Base-by-base conservation (phyloP, 2,329 filamentous ascomycete genomes). In the Nemania serpens region DNA sequence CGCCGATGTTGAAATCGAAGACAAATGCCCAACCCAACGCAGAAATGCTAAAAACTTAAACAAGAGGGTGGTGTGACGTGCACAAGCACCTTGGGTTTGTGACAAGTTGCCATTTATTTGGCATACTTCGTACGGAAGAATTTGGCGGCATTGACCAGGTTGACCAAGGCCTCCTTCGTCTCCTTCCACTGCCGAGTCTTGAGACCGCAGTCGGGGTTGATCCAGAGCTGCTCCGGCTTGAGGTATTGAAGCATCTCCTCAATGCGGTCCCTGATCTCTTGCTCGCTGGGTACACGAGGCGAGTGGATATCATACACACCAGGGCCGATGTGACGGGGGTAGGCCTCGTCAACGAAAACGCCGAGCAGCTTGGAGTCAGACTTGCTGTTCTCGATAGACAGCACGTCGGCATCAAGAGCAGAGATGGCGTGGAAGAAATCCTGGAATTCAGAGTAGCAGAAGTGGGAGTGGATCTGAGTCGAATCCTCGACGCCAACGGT, bases 371-470 rank as follows among this genome's bases (percentile, higher is more conserved):
- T 99, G 77, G 95, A 95, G 75, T 99, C 95, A 73, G 91, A 96
- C 90, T 99, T 99, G 90, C 91, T 96, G 91, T 99, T 99, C 90
- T 99, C 95, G 73, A 99, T 99, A 76, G 91, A 96, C 74, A 99
- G 89, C 67, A 99, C 95, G 81, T 99, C 95, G 66, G 95, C 94
- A 77, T 99, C 95, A 68, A 99, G 90, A 64, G 95, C 94, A 68
- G 95, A 92, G 73, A 99, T 99, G 82, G 95, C 95, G 82, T 98
- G 92, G 93, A 99, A 99, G 88, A 99, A 99, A 86, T 99, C 95
- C 84, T 99, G 95, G 91, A 99, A 99, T 87, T 99, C 95, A 55
- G 95, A 98, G 89, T 99, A 99, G 82, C 95, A 99, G 91, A 99
- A 99, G 86, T 99, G 95, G 67, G 93, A 97, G 90, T 99, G 95